Evolutionary conservation across 257 asterid genomes (phyloP), one percentile per base, ranked within the genome.

Genomic region (Solanum neorickii): DNA sequence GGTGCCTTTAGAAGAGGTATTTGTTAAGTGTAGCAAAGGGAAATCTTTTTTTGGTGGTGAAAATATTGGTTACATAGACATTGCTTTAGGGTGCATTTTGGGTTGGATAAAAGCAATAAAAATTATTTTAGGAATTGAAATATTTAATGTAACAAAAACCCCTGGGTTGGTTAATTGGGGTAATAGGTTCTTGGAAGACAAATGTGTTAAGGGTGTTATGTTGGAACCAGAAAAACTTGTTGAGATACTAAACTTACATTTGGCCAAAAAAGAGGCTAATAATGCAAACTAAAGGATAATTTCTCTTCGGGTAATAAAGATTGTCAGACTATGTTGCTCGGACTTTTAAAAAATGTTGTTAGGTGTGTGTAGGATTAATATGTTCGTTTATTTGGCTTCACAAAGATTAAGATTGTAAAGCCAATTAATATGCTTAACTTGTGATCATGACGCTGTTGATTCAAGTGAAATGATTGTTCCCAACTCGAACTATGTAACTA

Each of bases 151-250:
- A 72, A 46, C 46, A 82, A 83, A 83, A 49, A 83, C 78, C 8
- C 85, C 89, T n/a, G 33, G 41, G 21, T 80, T 93, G 88, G 86
- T 56, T 33, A 72, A 13, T 80, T 91, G 94, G 93, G 89, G 88
- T 20, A 87, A 77, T 46, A 89, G 82, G 84, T 88, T 92, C 87
- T 39, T 39, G 31, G 88, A 89, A 0, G 83, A 89, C 59, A 65
- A 87, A 56, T 73, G 31, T 65, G 88, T 88, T 87, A 86, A 92
- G 59, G 90, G 86, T 82, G 90, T 85, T 25, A 62, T 89, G n/a
- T 75, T 66, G 31, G 90, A 87, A 3, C 33, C 93, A n/a, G 60
- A 85, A 11, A 11, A 49, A 5, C 92, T 91, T 41, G 20, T 90
- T 23, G 90, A 88, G 84, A 3, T 86, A 56, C 46, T 37, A 31